Evolutionary conservation across 78 protist genomes (phyloP).

Genomic region (Guillardia theta): DNA sequence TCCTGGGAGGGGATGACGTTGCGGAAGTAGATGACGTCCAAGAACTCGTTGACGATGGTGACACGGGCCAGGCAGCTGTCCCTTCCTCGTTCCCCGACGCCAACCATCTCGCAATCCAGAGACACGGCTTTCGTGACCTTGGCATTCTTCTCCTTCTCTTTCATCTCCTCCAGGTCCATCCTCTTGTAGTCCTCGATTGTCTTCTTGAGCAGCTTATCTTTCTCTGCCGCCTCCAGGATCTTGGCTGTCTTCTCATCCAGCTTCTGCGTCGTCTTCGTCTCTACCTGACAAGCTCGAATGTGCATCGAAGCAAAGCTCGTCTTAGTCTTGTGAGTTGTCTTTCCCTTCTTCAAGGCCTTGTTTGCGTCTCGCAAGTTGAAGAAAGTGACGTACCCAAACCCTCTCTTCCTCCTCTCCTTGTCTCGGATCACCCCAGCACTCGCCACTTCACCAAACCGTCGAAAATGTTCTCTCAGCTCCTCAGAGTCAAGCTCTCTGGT

Average conservation of each 20-base stretch:
- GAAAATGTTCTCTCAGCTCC: neutral
- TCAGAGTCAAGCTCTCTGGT: neutral
- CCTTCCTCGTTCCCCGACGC: neutral
- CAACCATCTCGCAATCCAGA: slow-evolving; percentile 14
- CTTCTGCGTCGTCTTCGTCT: neutral
- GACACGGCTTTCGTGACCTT: neutral
- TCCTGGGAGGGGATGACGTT: slow-evolving; percentile 8
- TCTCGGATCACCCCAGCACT: neutral
- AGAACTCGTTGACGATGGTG: neutral
- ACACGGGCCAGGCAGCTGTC: neutral
- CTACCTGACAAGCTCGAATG: neutral
- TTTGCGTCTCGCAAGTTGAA: neutral
- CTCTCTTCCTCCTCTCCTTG: neutral
- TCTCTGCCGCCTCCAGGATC: neutral
- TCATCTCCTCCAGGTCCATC: too few relatives aligned
- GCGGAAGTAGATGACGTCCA: neutral
- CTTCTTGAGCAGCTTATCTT: too few relatives aligned
- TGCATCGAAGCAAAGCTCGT: neutral
- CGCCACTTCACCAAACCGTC: neutral
- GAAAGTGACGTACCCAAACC: neutral
- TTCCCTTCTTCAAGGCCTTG: neutral
- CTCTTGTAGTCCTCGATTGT: too few relatives aligned
- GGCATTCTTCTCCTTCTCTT: neutral
- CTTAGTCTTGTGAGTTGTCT: neutral
- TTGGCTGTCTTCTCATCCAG: neutral